Base-by-base conservation (phyloP, 208 protist species). In the Histomonas meleagridis region DNA sequence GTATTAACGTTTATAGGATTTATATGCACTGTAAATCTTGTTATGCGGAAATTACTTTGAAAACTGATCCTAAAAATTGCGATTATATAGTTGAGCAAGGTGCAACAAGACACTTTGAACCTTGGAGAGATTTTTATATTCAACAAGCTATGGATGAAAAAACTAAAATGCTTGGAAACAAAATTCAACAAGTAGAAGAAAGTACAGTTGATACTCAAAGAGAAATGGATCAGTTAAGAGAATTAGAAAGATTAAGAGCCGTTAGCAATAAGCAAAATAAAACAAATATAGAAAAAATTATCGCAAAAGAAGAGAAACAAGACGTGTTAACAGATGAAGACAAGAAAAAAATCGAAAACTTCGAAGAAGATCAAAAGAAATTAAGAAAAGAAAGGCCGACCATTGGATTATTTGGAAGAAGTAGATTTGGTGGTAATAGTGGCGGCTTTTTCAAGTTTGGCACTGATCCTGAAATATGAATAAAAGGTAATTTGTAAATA, bases 1-100 rank as follows among this genome's bases (percentile, higher is more conserved):
- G 94, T 43, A 93, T 96, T 62, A 95, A 94, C 78, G 92, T 92
- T 93, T 92, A 76, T 62, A 91, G 93, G 9, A 96, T 96, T 91
- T 96, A 95, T 92, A 94, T 96, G 46, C 93, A 94, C 38, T 97
- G 96, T 90, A 94, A 93, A 18, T 79, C 78, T 16, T 97, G 96
- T 93, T 92, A 93, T 46, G 91, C 90, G 10, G 95, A 97, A 90
- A 92, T 97, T 21, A 95, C 93, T 0, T 95, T 97, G 43, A 96
- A 95, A 79, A 97, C 96, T 0, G 96, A 97, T 69, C 96, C 96
- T 35, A 91, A 96, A 90, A 96, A 97, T 57, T 91, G 92, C 0
- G 95, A 97, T 92, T 97, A 97, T 60, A 69, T 95, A 23, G 57
- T 79, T 46, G 96, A 97, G 78, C 1, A 51, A 28, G 93, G 93